Base-by-base conservation (phyloP, 805 yeast genomes). In the Saccharomycopsis synnaedendra region DNA sequence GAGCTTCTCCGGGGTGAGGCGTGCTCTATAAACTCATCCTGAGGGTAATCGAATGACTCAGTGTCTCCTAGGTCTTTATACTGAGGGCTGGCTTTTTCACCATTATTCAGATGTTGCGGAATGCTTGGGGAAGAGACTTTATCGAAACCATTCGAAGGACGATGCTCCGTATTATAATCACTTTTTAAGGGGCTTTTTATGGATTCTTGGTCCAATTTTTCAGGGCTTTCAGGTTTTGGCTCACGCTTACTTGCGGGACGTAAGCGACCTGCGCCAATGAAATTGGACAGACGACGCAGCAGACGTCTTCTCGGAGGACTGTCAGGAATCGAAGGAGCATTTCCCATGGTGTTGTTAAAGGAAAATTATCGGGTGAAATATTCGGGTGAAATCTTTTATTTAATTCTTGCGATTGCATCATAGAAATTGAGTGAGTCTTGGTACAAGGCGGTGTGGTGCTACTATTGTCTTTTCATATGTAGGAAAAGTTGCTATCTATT, bases 1-100 rank as follows among this genome's bases (percentile, higher is more conserved):
- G 10, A 9, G 43, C 19, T 9, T 8, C 36, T 34, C 10, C 36
- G 36, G 10, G 36, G 10, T 9, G 29, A 27, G 3, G 34, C 47
- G 30, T 47, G 39, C 40, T 45, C 46, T 27, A 42, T 40, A 31
- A 37, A 49, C 33, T 46, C 49, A 19, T 47, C 50, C 32, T 38
- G 47, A 6, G 47, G 47, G 27, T 10, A 9, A 19, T 19, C 19
- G 19, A 19, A 19, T 19, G 19, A 19, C 46, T 28, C 36, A 8
- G 8, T 8, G 36, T 34, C 36, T n/a, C n/a, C 36, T 9, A 9
- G 10, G 10, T 9, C 36, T n/a, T 9, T 34, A 34, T 34, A 34
- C 36, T 34, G 8, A n/a, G 36, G 36, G 36, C n/a, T 34, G 36
- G n/a, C 8, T n/a, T 34, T 34, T 8, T 9, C n/a, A 19, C 19